Conservation (phyloP, 306 rosid species). For the Quercus suber region DNA sequence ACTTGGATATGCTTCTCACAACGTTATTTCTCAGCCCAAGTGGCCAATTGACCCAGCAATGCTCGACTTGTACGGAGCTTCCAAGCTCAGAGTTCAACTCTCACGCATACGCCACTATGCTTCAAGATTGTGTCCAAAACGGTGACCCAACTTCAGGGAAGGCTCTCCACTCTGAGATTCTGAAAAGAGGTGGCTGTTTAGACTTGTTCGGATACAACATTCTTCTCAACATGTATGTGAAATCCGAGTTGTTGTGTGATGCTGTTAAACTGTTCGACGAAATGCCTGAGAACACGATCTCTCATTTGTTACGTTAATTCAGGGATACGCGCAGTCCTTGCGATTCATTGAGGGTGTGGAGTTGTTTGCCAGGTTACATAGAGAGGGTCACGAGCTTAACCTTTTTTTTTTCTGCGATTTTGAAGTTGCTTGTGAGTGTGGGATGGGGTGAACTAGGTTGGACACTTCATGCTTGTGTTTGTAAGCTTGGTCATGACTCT, state of each 20-base stretch:
- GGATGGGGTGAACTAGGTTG: conserved; percentile 35
- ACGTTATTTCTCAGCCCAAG: conserved; percentile 17
- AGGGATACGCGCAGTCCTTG: conserved; percentile 25
- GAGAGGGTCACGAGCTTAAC: conserved; percentile 48
- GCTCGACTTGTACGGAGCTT: not conserved
- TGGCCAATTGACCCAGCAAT: conserved; percentile 2
- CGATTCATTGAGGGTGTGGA: conserved; percentile 25
- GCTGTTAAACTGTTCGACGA: conserved; percentile 43
- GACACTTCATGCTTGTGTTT: conserved; percentile 39
- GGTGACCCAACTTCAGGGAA: conserved; percentile 16
- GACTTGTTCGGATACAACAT: conserved; percentile 44
- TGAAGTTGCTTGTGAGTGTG: conserved; percentile 44
- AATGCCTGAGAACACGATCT: conserved; percentile 36
- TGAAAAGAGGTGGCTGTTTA: conserved; percentile 41
- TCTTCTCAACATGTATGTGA: conserved; percentile 35
- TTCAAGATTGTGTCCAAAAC: conserved; percentile 34
- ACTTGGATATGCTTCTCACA: not conserved
- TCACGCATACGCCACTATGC: conserved; percentile 29
- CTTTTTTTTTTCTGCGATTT: conserved; percentile 35
- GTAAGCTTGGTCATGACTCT: conserved; percentile 34
- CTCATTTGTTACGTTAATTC: conserved; percentile 51
- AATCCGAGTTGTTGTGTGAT: conserved; percentile 14
- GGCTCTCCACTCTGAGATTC: conserved; percentile 35
- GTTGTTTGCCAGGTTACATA: conserved; percentile 37
- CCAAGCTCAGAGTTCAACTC: conserved; percentile 34